Evolutionary conservation across 2,329 filamentous ascomycete species (phyloP), one percentile per base, ranked within the genome.

Genomic region (Thelonectria blattea): DNA sequence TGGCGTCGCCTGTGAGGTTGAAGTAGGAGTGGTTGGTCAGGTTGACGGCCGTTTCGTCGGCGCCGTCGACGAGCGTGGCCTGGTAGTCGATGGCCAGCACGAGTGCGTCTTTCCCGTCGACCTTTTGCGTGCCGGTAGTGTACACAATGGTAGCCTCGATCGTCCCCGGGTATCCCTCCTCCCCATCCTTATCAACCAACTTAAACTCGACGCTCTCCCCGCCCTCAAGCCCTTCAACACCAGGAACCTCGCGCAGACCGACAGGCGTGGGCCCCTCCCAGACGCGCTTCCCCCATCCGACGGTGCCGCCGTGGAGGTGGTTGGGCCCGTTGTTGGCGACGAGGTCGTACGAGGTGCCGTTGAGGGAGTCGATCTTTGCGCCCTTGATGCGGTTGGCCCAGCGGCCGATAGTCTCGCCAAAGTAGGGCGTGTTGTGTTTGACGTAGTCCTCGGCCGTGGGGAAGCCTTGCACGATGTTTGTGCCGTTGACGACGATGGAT

Each of bases 11-110:
- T 3, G 81, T 79, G 34, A 89, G 81, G 76, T 90, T 89, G 76
- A 90, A 90, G 79, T 90, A 90, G 41, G 92, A 96, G 81, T 99
- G 94, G 80, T 98, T 99, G 51, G 95, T 98, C 79, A 98, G 85
- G 78, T 93, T 96, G 74, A 98, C 86, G 43, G 88, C 88, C 0
- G 94, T 98, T 83, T 97, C 94, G n/a, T 93, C 88, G 12, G 88
- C 89, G 51, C 90, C 89, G 3, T 85, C 89, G 3, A 92, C 83
- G 48, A 98, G 82, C 75, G 92, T 87, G 18, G 91, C 93, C 81
- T 97, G 91, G 74, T 96, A 98, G 76, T 98, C 95, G 51, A 96
- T 91, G 58, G 88, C 88, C 58, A 98, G 78, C 18, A 95, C 86
- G 1, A 86, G 87, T 64, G 89, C 88, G 63, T 89, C 83, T 62